Evolutionary conservation across 2,329 filamentous ascomycete species (phyloP).

Genomic region (Cadophora gregata): DNA sequence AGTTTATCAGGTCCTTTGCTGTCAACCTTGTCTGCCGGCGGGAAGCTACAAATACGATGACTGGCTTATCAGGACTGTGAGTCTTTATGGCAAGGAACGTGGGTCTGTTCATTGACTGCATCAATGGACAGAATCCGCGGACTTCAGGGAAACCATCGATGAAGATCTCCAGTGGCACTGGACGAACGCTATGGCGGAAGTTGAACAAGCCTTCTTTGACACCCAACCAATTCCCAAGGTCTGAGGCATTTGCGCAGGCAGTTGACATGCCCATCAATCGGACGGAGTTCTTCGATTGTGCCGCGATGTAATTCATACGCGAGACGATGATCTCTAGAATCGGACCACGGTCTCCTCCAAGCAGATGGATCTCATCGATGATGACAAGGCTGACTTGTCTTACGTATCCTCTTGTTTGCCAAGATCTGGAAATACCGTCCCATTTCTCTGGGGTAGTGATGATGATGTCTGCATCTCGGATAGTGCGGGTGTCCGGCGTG

Average conservation of each 20-base stretch:
- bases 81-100: constrained; percentile 96
- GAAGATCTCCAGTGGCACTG: constrained; percentile 93
- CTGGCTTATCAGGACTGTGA: constrained; percentile 94
- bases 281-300: constrained; percentile 87
- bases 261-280: constrained; percentile 98
- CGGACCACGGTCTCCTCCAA: constrained; percentile 95
- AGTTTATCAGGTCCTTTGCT: constrained; percentile 94
- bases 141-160: constrained; percentile 98
- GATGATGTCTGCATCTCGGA: constrained; percentile 95
- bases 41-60: constrained; percentile 98
- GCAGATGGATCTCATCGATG: constrained; percentile 96
- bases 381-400: constrained; percentile 94
- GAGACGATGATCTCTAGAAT: constrained; percentile 97
- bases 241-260: constrained; percentile 92
- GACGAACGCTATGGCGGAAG: constrained; percentile 94
- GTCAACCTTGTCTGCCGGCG: constrained; percentile 93
- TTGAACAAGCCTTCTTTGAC: constrained; percentile 97
- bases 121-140: constrained; percentile 92
- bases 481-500: constrained; percentile 94
- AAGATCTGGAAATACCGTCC: constrained; percentile 94
- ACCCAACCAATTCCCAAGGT: constrained; percentile 94
- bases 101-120: constrained; percentile 99
- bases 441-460: constrained; percentile 99
- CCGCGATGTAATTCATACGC: constrained; percentile 97
- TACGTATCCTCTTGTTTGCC: constrained; percentile 97